Conservation (phyloP, 306 rosid genomes). For the Echinosophora koreensis region DNA sequence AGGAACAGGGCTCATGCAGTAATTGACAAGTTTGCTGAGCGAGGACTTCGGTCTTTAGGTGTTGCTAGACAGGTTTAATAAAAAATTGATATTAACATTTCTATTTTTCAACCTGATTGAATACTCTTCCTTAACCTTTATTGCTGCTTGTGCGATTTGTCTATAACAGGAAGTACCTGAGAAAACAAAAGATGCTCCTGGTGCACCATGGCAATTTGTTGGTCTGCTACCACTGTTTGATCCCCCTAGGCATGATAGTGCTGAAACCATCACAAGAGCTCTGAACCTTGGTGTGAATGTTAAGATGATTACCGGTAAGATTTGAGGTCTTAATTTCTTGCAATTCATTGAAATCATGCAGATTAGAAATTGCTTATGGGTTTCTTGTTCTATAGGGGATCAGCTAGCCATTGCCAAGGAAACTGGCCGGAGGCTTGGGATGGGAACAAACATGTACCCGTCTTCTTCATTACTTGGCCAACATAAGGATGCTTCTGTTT, state of each 20-base stretch:
- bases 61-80: constrained; percentile 94
- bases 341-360: constrained; percentile 29
- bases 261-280: constrained; percentile 98
- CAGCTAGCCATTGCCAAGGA: constrained; percentile 98
- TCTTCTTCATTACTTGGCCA: constrained; percentile 95
- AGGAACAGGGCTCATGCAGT: constrained; percentile 69
- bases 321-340: constrained; percentile 28
- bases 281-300: constrained; percentile 99
- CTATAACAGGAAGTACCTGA: constrained; percentile 80
- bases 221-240: constrained; percentile 93
- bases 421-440: constrained; percentile 98
- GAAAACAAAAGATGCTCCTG: constrained; percentile 79
- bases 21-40: constrained; percentile 97
- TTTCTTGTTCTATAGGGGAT: constrained; percentile 70
- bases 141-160: constrained; percentile 37
- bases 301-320: constrained; percentile 97
- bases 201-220: constrained; percentile 94
- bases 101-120: constrained; percentile 17
- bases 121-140: constrained; percentile 36
- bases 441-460: constrained; percentile 99
- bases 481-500: constrained; percentile 78
- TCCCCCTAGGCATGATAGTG: constrained; percentile 99
- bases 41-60: constrained; percentile 94
- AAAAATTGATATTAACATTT: constrained; percentile 31
- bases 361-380: constrained; percentile 18